Base-by-base conservation (phyloP, 2,329 filamentous ascomycete genomes). In the Microcyclosporella mali region DNA sequence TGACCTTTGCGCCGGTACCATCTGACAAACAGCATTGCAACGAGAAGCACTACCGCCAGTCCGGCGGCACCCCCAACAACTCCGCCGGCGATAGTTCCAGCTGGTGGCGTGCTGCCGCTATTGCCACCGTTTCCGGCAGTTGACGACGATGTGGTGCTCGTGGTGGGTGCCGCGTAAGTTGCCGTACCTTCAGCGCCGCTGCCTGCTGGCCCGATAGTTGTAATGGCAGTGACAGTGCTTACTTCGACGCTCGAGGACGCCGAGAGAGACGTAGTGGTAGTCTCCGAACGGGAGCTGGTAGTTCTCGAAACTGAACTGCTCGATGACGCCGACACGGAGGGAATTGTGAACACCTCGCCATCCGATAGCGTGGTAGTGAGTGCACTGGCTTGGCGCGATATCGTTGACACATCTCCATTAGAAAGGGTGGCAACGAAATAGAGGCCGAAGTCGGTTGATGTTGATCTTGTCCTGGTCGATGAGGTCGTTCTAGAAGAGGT, bases 11-110 rank as follows among this genome's bases (percentile, higher is more conserved):
- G 64, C 49, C 71, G 70, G 57, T 74, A 76, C 55, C 74, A 72
- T 45, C 70, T 67, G 35, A 78, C 63, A 41, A 79, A 60, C 25
- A 79, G 60, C 40, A 81, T 58, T 9, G 78, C 58, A 25, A 75
- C 62, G 9, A 73, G 56, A 7, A 76, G 55, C 6, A 78, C 56
- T 6, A 78, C 57, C 10, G 76, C 72, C 27, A 75, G 56, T 19
- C 77, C 79, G 27, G 77, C 77, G 37, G 80, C 69, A 34, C 78
- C 78, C 12, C 79, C 79, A 18, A 82, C 69, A n/a, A 82, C 75
- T 35, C 77, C 78, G 6, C 79, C 79, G 15, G 80, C 76, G 3
- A 82, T 72, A 45, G 71, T 70, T 12, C 72, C 71, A 17, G 74
- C 77, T 33, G 67, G 65, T 6, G 70, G 60, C 15, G 64, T 58